phyloP scores from a whole-genome alignment of 306 rosid species.

The Pyrus communis region DNA sequence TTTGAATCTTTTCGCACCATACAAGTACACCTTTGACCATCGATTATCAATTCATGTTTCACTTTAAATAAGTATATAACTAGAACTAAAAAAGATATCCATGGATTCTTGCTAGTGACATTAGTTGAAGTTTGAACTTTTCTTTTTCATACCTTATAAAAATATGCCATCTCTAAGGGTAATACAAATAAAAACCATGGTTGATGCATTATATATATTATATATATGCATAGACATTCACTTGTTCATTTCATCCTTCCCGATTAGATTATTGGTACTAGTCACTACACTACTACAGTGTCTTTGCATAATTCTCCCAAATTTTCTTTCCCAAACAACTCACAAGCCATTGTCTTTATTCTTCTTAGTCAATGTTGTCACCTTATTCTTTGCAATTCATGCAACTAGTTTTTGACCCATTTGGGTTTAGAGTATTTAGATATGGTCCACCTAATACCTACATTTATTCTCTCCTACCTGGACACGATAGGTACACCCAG shows the following conservation, averaged over 20 bases:
- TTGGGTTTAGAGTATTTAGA: background rate
- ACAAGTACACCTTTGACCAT: background rate
- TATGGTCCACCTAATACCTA: constrained; percentile 7
- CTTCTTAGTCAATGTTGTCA: constrained; percentile 12
- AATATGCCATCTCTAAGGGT: background rate
- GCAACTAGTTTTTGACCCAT: background rate
- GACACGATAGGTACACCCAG: background rate
- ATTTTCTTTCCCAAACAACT: constrained; percentile 5
- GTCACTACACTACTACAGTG: background rate
- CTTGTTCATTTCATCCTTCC: background rate
- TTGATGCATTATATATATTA: background rate
- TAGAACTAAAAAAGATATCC: background rate
- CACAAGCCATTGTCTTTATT: constrained; percentile 8
- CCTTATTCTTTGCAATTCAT: constrained; percentile 2
- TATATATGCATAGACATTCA: constrained; percentile 8
- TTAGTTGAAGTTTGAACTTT: background rate
- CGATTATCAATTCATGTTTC: background rate
- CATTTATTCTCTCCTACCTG: background rate
- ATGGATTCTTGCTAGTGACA: constrained; percentile 9
- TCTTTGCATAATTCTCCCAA: constrained; percentile 1
- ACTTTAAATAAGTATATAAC: background rate
- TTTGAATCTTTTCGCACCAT: background rate
- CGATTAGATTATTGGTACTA: background rate
- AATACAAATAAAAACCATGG: background rate
- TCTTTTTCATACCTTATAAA: background rate